Percentiles rank a stretch among this genome's conserved stretches.
These are phyloP conservation scores for Pseudogymnoascus sp. DNA, from an alignment of 2,329 filamentous ascomycete species.

Conservation along the genomic window DNA sequence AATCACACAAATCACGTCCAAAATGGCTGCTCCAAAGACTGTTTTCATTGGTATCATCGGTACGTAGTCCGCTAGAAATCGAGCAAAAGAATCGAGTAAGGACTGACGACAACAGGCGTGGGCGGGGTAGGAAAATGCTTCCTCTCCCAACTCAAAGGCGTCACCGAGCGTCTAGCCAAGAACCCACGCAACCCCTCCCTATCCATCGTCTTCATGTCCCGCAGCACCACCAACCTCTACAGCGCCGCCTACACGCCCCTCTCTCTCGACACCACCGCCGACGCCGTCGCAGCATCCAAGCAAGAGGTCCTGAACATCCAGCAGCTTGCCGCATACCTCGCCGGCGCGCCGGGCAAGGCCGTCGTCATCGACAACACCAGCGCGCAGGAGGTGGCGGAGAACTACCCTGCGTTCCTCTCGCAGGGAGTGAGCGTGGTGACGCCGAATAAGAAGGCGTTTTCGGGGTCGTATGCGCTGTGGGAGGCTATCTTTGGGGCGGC, in stretches of 20 bases:
- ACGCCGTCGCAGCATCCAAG: constrained; percentile 55
- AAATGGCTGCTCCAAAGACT: constrained; percentile 28
- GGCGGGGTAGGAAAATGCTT: constrained; percentile 92
- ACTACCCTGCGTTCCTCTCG: constrained; percentile 74
- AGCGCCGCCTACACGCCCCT: constrained; percentile 64
- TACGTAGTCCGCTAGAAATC: constrained; percentile 22
- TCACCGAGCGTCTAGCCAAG: constrained; percentile 58
- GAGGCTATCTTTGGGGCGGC: constrained; percentile 75
- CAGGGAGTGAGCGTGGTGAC: constrained; percentile 87
- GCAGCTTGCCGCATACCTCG: constrained; percentile 70
- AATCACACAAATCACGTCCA: constrained; percentile 9
- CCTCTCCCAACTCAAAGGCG: constrained; percentile 67
- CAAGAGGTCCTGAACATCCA: constrained; percentile 59
- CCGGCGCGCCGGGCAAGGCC: constrained; percentile 66
- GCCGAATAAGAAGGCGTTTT: constrained; percentile 98
- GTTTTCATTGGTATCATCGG: constrained; percentile 40
- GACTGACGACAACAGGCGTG: constrained; percentile 50
- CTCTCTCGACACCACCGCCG: constrained; percentile 50
- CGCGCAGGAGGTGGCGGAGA: constrained; percentile 73
- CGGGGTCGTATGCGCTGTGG: constrained; percentile 73
- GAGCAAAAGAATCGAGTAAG: constrained; percentile 9
- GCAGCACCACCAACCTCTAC: constrained; percentile 76
- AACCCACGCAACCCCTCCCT: constrained; percentile 41
- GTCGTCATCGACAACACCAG: constrained; percentile 95
- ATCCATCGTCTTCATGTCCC: constrained; percentile 75